phyloP scores from a whole-genome alignment of 805 yeast species.

The Cyberlindnera americana region DNA sequence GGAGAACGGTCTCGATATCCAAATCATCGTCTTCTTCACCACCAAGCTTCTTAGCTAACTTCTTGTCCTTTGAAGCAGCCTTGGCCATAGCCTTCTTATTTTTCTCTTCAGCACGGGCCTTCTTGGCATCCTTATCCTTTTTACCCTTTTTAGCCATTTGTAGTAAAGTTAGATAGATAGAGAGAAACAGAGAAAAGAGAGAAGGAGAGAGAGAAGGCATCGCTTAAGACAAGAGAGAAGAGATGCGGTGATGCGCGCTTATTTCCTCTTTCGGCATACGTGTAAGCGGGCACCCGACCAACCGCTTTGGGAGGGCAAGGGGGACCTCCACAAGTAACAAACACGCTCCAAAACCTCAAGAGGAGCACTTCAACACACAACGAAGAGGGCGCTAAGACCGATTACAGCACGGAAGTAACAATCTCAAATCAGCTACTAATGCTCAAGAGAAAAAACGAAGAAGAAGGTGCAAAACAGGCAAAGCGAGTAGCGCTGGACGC shows the following conservation, averaged over 20 bases:
- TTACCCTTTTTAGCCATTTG: constrained; percentile 84
- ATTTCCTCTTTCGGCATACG: neutral
- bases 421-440: constrained; percentile 2
- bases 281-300: neutral
- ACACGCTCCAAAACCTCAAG: neutral
- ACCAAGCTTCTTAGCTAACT: constrained; percentile 67
- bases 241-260: too few species aligned
- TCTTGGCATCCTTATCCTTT: constrained; percentile 86
- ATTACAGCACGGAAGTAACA: neutral
- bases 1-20: constrained; percentile 81
- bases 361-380: neutral
- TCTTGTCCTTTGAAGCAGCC: constrained; percentile 70
- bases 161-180: neutral
- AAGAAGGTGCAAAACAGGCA: constrained; percentile 35
- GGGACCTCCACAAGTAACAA: neutral
- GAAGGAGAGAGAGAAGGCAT: too few species aligned
- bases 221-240: too few species aligned
- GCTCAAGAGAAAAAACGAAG: constrained; percentile 67
- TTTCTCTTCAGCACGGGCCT: constrained; percentile 83
- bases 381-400: neutral
- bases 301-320: too few species aligned
- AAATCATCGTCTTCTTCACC: constrained; percentile 82
- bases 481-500: constrained; percentile 72
- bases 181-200: too few species aligned
- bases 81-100: constrained; percentile 71